A percentile compares a stretch with the other conserved stretches of the same genome.
phyloP scores from a whole-genome alignment of 768 basidiomycete species.

The Trametes maxima region DNA sequence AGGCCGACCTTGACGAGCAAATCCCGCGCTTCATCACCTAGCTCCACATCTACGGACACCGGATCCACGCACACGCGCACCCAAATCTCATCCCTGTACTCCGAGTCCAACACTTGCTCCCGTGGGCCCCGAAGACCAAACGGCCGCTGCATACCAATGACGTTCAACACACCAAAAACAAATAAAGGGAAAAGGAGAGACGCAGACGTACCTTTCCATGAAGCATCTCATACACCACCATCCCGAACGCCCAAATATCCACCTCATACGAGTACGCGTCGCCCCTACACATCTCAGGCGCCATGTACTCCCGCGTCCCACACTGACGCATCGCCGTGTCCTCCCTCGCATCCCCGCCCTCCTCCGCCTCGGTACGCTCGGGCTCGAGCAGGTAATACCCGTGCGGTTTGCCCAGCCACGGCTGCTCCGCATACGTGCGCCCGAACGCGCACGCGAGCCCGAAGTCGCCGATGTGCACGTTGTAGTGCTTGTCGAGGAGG shows the following conservation, averaged over 20 bases:
- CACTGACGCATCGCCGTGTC: not conserved
- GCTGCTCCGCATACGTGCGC: not conserved
- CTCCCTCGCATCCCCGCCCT: not conserved
- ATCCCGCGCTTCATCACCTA: not conserved
- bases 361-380: not conserved
- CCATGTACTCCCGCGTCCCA: constrained; percentile 48
- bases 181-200: not conserved
- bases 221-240: constrained; percentile 35
- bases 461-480: constrained; percentile 28
- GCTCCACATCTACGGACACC: not conserved
- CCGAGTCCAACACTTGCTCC: not conserved
- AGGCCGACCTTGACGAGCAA: constrained; percentile 1
- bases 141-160: not conserved
- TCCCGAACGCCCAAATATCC: constrained; percentile 48
- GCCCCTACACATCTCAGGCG: constrained; percentile 41
- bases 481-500: constrained; percentile 19
- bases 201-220: constrained; percentile 15
- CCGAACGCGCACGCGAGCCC: constrained; percentile 29
- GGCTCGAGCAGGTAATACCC: not conserved
- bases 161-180: not conserved
- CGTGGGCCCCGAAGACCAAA: not conserved
- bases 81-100: not conserved
- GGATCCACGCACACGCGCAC: not conserved
- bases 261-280: constrained; percentile 46
- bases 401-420: not conserved